These are phyloP conservation scores for Phialophora chinensis DNA, from an alignment of 2,329 filamentous ascomycete genomes.

Conservation along the genomic window DNA sequence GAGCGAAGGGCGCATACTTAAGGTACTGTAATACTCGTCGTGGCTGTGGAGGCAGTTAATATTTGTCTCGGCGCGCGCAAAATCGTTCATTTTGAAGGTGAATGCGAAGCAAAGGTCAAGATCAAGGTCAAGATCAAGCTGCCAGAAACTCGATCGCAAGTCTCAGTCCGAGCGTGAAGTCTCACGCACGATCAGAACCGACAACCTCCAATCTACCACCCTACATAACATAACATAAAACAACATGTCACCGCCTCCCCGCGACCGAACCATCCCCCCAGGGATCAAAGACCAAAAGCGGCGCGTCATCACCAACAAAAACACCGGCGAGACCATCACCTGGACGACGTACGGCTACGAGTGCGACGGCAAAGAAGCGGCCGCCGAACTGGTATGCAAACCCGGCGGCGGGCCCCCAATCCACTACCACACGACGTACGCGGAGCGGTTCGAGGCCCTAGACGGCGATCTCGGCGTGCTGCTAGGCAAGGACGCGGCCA, in stretches of 20 bases:
- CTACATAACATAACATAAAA: not conserved
- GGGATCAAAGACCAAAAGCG: constrained; percentile 26
- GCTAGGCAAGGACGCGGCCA: constrained; percentile 12
- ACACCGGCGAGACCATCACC: constrained; percentile 28
- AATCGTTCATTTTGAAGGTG: not conserved
- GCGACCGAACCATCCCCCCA: constrained; percentile 27
- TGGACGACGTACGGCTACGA: constrained; percentile 33
- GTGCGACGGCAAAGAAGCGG: constrained; percentile 24
- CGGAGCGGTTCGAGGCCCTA: constrained; percentile 31
- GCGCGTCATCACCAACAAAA: constrained; percentile 31
- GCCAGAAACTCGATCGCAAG: not conserved
- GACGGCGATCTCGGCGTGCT: constrained; percentile 23
- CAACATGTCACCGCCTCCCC: not conserved
- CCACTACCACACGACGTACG: constrained; percentile 35
- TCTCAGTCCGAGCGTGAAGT: not conserved
- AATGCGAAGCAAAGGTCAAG: too few relatives aligned
- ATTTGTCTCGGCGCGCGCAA: not conserved
- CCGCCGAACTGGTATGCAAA: constrained; percentile 23
- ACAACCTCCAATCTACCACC: too few relatives aligned
- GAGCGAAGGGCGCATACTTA: not conserved
- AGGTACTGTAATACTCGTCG: not conserved
- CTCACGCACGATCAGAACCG: too few relatives aligned
- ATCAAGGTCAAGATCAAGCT: not conserved
- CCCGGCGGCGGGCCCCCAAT: constrained; percentile 34
- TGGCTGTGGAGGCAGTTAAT: not conserved